Evolutionary conservation across 768 basidiomycete species (phyloP), one percentile per base, ranked within the genome.

Genomic region (Filobasidium wieringae): DNA sequence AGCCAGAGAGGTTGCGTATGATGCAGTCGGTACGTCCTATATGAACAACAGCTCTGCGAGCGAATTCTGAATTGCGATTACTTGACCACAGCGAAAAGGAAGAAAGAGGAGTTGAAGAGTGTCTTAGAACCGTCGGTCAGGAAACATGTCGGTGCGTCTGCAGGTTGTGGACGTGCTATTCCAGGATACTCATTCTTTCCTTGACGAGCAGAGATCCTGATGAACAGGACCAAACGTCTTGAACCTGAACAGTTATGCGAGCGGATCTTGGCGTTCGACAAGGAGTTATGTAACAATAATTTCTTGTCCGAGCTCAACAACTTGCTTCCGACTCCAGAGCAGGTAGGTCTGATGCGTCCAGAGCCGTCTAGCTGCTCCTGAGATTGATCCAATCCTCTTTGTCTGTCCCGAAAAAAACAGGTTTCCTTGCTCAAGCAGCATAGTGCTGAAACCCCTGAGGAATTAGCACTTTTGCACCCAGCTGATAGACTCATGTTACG

Each of bases 401-500:
- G 12, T 32, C 63, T 61, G 58, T 62, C 24, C 64, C n/a, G n/a
- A n/a, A n/a, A n/a, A n/a, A 65, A 31, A 65, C 68, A 64, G 66
- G 69, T 54, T 53, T 71, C 55, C 63, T 66, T 47, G 17, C 55
- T 61, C 39, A 61, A 61, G 36, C 60, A 61, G 29, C 84, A 87
- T 55, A 88, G 85, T 65, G 82, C 89, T 12, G 72, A 73, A n/a
- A 84, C 84, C 59, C 80, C 84, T 12, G 86, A 84, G 65, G 91
- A 95, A 64, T 81, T 99, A 12, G 84, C 83, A 39, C 82, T 81
- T 30, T 78, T 99, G n/a, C 92, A 96, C 74, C 84, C 86, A 19
- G 86, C 95, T 17, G 95, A 99, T 75, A 83, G 95, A 31, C 80
- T 99, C 47, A 91, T 99, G 88, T 90, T 99, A 26, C 87, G 92